Conservation (phyloP, 2,329 filamentous ascomycete genomes). For the Curvularia lunata region DNA sequence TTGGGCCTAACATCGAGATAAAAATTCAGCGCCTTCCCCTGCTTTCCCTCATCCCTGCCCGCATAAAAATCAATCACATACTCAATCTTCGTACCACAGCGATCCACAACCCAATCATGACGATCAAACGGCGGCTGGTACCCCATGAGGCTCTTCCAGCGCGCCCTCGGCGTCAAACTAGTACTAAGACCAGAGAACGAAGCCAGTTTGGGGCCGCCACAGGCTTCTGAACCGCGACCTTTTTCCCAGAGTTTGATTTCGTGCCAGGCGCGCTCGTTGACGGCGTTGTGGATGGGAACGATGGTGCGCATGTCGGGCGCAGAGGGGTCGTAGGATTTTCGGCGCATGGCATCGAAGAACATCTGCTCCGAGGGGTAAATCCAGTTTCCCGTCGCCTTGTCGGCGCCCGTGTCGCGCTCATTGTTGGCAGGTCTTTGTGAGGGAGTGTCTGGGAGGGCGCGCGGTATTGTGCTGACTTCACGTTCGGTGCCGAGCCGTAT, state of each 20-base stretch:
- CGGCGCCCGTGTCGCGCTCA: slow-evolving; percentile 72
- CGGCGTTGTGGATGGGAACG: slow-evolving; percentile 96
- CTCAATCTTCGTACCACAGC: slow-evolving; percentile 83
- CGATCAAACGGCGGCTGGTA: slow-evolving; percentile 92
- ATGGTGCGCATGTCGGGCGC: slow-evolving; percentile 85
- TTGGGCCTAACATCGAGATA: slow-evolving; percentile 71
- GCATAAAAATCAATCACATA: slow-evolving; percentile 99
- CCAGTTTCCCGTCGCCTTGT: slow-evolving; percentile 81
- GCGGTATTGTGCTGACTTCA: slow-evolving; percentile 51
- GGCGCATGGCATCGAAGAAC: slow-evolving; percentile 96
- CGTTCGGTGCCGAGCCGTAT: slow-evolving; percentile 53
- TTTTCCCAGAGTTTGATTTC: slow-evolving; percentile 91
- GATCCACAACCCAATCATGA: slow-evolving; percentile 96
- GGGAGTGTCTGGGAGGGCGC: slow-evolving; percentile 39
- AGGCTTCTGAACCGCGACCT: slow-evolving; percentile 65
- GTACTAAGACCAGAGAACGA: slow-evolving; percentile 75
- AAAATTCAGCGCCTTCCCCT: slow-evolving; percentile 62
- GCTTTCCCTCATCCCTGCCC: slow-evolving; percentile 62
- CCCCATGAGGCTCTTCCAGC: slow-evolving; percentile 82
- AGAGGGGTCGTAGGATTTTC: slow-evolving; percentile 78
- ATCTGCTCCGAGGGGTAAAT: slow-evolving; percentile 96
- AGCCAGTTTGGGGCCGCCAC: slow-evolving; percentile 79
- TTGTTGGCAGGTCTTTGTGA: slow-evolving; percentile 67
- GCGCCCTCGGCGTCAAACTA: slow-evolving; percentile 78
- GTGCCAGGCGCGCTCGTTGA: slow-evolving; percentile 94